Evolutionary conservation across 441 rosid genomes (phyloP), one percentile per base, ranked within the genome.

Genomic region (Euphorbia schlechtendalii): DNA sequence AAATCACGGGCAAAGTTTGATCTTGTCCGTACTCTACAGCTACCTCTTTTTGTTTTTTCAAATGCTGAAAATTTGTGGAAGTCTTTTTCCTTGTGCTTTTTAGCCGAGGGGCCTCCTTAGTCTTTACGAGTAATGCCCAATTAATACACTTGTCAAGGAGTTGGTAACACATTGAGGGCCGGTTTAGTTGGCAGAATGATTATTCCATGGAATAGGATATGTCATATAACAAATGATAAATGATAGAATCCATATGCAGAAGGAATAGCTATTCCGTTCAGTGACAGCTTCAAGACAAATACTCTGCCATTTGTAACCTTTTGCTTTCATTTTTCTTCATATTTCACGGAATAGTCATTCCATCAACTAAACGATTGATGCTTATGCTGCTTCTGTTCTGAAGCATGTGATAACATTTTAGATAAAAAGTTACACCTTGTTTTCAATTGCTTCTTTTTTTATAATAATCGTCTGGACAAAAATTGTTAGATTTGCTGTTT

Each of bases 21-120:
- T 56, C 70, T 58, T 68, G 69, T 52, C 72, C 74, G 76, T 56
- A 73, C 75, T 41, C 34, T 41, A 56, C 62, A 61, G 68, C 72
- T 54, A 36, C 56, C 58, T 3, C 8, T 4, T 8, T 8, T 38
- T 38, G 1, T 38, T 67, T 71, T 66, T 66, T 67, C 68, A 55
- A 45, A 61, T 30, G 8, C n/a, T 51, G 49, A 15, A 55, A 63
- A 38, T 38, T 38, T 21, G 69, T 15, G 21, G 43, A 43, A 48
- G 61, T 58, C 20, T 60, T 53, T 52, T 8, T 52, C 30, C 15
- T 68, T 24, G 27, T 52, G 28, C 56, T 52, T 22, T 25, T 30
- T 51, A 10, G 53, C 20, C 18, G 49, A 2, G 58, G 46, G 53
- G 28, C 38, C 53, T 7, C 30, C 21, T 24, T 32, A 5, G 36